Evolutionary conservation across 202 grass and related monocot genomes (phyloP), one percentile per base, ranked within the genome.

Genomic region (Carex arenaria): DNA sequence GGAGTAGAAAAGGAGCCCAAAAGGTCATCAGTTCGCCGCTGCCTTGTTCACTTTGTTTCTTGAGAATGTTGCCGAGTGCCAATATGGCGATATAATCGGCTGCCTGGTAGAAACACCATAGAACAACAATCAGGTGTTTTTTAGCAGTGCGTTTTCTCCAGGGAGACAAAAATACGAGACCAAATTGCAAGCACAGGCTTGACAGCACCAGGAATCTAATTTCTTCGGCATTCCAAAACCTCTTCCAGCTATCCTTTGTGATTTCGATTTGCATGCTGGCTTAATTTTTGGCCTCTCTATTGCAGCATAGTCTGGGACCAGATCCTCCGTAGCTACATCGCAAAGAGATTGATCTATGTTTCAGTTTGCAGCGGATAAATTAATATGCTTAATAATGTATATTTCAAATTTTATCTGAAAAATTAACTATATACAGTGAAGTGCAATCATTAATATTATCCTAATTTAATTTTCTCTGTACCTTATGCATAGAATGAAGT

Each of bases 1-100:
- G 84, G 22, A 93, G 87, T 60, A 93, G 88, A 84, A 93, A 90
- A 1, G 88, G 91, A 0, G 91, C 86, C 91, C 88, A 93, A 47
- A 93, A 87, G 7, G 84, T 73, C 4, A 81, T 81, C 11, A 94
- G n/a, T 42, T 88, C 68, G 19, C 13, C 2, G 3, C 23, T 4
- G 30, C 52, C 1, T 40, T 40, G 38, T 8, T 79, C 52, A 61
- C 19, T 80, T 32, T 84, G 79, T 61, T 79, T 88, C 49, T 74
- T 81, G 23, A 86, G 71, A 3, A 94, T 83, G 59, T 67, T 74
- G 40, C 83, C 83, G 1, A 94, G 89, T 5, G 92, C 64, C 32
- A 87, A 89, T 62, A 84, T 86, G 74, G 89, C 89, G 14, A 91
- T n/a, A 54, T 10, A 88, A 54, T 94, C 85, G 42, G 89, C 92